These are phyloP conservation scores for Carex cristatella DNA, from an alignment of 176 grass and related monocot genomes.

Conservation along the genomic window DNA sequence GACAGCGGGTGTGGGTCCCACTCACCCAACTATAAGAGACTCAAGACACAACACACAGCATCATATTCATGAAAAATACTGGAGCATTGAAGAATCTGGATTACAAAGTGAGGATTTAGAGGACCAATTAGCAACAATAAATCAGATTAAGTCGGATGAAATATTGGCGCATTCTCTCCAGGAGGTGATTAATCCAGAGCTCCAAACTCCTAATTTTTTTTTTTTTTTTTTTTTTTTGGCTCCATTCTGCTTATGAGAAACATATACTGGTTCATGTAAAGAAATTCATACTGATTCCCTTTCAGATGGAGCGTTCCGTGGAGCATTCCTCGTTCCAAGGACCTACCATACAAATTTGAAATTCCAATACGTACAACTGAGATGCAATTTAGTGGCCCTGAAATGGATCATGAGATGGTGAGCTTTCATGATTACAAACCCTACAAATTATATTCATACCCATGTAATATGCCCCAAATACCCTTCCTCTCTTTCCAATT, in stretches of 20 bases:
- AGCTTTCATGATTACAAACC: not conserved
- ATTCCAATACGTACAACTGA: conserved; percentile 20
- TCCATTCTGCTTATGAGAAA: not conserved
- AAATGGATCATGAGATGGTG: conserved; percentile 46
- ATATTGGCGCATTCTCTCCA: conserved; percentile 55
- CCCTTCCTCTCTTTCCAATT: not conserved
- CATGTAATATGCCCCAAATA: conserved; percentile 10
- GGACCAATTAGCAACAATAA: conserved; percentile 31
- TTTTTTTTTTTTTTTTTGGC: too few relatives aligned
- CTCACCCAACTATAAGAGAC: too few relatives aligned
- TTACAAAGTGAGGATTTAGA: conserved; percentile 34
- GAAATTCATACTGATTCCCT: conserved; percentile 2
- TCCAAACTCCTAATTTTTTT: too few relatives aligned
- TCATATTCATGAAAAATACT: not conserved
- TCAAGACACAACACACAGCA: too few relatives aligned
- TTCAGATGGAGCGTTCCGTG: conserved; percentile 45
- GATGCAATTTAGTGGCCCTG: conserved; percentile 33
- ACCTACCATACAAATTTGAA: conserved; percentile 21
- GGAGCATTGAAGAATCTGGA: conserved; percentile 26
- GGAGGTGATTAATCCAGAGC: conserved; percentile 29
- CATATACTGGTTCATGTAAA: not conserved
- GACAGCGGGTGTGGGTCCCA: too few relatives aligned
- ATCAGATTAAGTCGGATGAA: conserved; percentile 62
- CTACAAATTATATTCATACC: not conserved
- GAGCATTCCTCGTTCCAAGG: conserved; percentile 36